Conservation (phyloP, 495 filamentous ascomycete species). For the Trichoderma reesei region DNA sequence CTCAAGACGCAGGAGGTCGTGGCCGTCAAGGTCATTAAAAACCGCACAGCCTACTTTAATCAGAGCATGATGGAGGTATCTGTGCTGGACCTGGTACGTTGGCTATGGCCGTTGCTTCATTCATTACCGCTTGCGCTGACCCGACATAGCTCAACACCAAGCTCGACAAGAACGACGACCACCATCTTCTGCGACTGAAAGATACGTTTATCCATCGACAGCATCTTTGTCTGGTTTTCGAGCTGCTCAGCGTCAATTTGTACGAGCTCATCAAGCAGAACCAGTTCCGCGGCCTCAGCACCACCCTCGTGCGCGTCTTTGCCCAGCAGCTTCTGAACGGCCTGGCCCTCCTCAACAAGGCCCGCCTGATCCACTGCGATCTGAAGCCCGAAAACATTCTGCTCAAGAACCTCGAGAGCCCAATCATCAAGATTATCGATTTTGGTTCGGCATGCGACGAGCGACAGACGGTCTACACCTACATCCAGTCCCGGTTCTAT, state of each 20-base stretch:
- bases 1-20: constrained; percentile 97
- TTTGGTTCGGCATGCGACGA: constrained; percentile 99
- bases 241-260: constrained; percentile 92
- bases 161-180: constrained; percentile 98
- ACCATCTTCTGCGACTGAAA: constrained; percentile 89
- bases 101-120: not conserved
- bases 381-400: constrained; percentile 98
- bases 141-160: constrained; percentile 76
- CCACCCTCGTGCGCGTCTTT: constrained; percentile 94
- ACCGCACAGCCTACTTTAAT: constrained; percentile 98
- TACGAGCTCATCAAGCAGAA: constrained; percentile 99
- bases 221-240: constrained; percentile 95
- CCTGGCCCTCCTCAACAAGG: constrained; percentile 87
- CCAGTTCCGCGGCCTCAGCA: constrained; percentile 95
- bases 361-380: constrained; percentile 95
- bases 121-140: constrained; percentile 9
- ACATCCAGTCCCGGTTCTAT: constrained; percentile 98
- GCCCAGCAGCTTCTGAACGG: constrained; percentile 94
- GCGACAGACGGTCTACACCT: constrained; percentile 97
- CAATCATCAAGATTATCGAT: constrained; percentile 99
- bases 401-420: constrained; percentile 96
- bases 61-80: constrained; percentile 99
- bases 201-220: constrained; percentile 98
- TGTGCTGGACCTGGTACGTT: constrained; percentile 75
- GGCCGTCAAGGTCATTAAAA: constrained; percentile 98